Percentiles rank a stretch among this genome's conserved stretches.
phyloP scores from a whole-genome alignment of 352 stramenopile genomes.

The Blastocystis sp. region DNA sequence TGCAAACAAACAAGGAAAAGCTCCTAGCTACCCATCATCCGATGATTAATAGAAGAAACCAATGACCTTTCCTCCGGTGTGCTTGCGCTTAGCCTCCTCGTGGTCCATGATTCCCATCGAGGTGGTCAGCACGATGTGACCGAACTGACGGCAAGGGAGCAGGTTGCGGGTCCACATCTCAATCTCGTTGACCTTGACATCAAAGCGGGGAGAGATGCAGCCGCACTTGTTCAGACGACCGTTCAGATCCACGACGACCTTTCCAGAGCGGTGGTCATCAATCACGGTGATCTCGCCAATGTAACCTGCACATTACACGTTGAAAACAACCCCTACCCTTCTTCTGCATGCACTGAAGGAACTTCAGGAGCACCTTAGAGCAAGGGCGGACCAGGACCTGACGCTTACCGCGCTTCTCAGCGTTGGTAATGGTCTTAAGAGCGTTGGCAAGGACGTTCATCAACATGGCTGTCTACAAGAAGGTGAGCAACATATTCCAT shows the following conservation, averaged over 20 bases:
- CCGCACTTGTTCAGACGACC: constrained; percentile 99
- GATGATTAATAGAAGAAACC: constrained; percentile 96
- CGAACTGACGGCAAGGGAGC: constrained; percentile 92
- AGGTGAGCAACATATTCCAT: not conserved
- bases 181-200: constrained; percentile 86
- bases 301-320: constrained; percentile 79
- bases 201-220: constrained; percentile 96
- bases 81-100: constrained; percentile 90
- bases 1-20: not conserved
- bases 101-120: constrained; percentile 83
- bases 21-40: not conserved
- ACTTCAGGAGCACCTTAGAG: constrained; percentile 99
- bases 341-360: constrained; percentile 99
- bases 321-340: constrained; percentile 71
- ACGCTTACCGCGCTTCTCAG: constrained; percentile 97
- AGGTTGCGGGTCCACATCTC: constrained; percentile 99
- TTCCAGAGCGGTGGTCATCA: constrained; percentile 95
- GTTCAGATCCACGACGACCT: constrained; percentile 95
- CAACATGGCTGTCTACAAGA: constrained; percentile 67
- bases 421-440: constrained; percentile 99
- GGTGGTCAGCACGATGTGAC: constrained; percentile 72
- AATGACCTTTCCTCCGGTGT: constrained; percentile 99
- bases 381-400: constrained; percentile 95
- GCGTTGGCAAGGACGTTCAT: constrained; percentile 98
- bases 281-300: constrained; percentile 99